Base-by-base conservation (phyloP, 2,329 filamentous ascomycete species). In the Fusarium robinianum region DNA sequence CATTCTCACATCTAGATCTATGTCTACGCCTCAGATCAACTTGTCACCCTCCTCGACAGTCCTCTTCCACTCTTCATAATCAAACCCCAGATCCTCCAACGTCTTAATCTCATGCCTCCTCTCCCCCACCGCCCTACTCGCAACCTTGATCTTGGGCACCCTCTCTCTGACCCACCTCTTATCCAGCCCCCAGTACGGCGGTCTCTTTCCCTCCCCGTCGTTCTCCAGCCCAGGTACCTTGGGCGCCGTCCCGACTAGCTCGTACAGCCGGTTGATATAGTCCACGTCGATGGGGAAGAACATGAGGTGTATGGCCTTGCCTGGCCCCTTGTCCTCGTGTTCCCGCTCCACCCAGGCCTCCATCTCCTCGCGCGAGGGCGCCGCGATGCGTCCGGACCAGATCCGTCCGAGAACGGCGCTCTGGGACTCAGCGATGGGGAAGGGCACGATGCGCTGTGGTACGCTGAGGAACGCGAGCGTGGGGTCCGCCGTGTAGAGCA, bases 351-450 rank as follows among this genome's bases (percentile, higher is more conserved):
- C 83, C 84, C 85, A 88, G 0, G 60, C 58, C 17, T 72, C 60
- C 85, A 90, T 89, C 16, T 78, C 76, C 0, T 60, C 44, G 2
- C 63, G 57, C 0, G 72, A 58, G 1, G 87, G 85, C 1, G 88
- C 66, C 0, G 58, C 36, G 0, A 90, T 67, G 0, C 84, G 74
- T 0, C 79, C 80, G 0, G 85, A 78, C 72, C 82, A 88, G 0
- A 88, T 75, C 2, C 85, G 76, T 0, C 85, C 79, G 11, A 90
- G 71, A 2, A 85, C 77, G 0, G 85, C 81, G 2, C 77, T 75
- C 61, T 91, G 87, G 1, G 78, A 82, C 64, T 91, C 85, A 0
- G 82, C 78, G 6, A 88, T 63, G 0, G 84, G 83, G 51, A 90
- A 90, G 0, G 88, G 87, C 3, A 89, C 83, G 17, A 90, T 76